Evolutionary conservation across 768 basidiomycete genomes (phyloP), one percentile per base, ranked within the genome.

Genomic region (Daedaleopsis sinensis): DNA sequence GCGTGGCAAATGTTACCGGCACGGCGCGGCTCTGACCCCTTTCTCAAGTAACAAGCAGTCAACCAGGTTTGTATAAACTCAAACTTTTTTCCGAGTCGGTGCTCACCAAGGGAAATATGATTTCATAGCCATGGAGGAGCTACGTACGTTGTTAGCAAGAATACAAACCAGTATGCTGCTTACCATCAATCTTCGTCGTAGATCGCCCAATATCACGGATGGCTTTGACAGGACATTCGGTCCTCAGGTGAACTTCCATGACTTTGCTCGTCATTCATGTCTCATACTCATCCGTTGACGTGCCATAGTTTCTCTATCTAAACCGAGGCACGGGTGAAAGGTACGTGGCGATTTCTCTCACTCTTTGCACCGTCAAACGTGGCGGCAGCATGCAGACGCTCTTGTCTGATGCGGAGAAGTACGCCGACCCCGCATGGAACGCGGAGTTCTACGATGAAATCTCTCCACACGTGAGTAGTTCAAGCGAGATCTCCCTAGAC

Each of bases 211-310:
- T 49, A 64, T 73, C 32, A 71, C 70, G 11, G 47, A 67, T 42
- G 72, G 72, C 0, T 70, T 73, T 49, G 72, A 73, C 44, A 58
- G 72, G 23, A 73, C 72, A 8, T 71, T 70, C 48, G 71, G 71
- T 10, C 70, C 71, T 19, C 64, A 72, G 65, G 70, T 70, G 5
- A 42, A 53, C 8, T 1, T 21, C 6, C 8, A 7, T 3, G 3
- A 4, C 7, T 8, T 39, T 13, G 4, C 15, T 5, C 13, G 23
- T 2, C 11, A 24, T n/a, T 35, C 2, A 5, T 55, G 16, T n/a
- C 11, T 10, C 3, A 32, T 7, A 32, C 27, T 32, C 27, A 7
- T 7, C 27, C 27, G 27, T 32, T 7, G 27, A 32, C 3, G 3
- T 9, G 3, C 36, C n/a, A n/a, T 19, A 65, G 64, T 65, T 65